phyloP scores from a whole-genome alignment of 2,329 filamentous ascomycete species.

The Cadophora sp. region DNA sequence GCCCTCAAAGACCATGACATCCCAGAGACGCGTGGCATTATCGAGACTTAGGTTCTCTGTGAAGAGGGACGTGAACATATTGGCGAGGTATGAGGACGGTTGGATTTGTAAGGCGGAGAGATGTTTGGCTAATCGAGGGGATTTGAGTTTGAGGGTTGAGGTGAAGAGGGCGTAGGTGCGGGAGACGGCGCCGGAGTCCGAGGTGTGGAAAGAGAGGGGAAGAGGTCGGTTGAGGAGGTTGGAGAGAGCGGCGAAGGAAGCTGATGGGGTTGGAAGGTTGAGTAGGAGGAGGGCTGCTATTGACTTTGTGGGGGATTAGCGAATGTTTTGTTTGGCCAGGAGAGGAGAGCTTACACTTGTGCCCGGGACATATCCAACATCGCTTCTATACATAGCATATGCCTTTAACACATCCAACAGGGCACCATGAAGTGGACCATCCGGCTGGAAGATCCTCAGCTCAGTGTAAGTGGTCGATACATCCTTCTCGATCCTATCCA shows the following conservation, averaged over 20 bases:
- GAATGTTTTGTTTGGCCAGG: constrained; percentile 20
- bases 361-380: constrained; percentile 78
- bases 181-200: constrained; percentile 71
- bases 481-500: constrained; percentile 68
- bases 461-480: constrained; percentile 73
- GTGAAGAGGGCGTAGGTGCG: constrained; percentile 74
- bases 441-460: constrained; percentile 67
- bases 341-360: constrained; percentile 68
- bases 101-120: constrained; percentile 58
- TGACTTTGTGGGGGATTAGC: constrained; percentile 53
- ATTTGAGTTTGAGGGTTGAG: constrained; percentile 69
- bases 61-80: constrained; percentile 70
- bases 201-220: constrained; percentile 76
- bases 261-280: constrained; percentile 67
- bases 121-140: constrained; percentile 67
- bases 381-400: constrained; percentile 82
- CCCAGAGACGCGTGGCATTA: constrained; percentile 76
- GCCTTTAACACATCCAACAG: constrained; percentile 78
- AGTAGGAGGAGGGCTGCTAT: constrained; percentile 77
- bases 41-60: constrained; percentile 70
- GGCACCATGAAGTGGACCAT: constrained; percentile 66
- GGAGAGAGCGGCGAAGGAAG: constrained; percentile 74
- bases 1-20: constrained; percentile 83
- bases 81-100: constrained; percentile 60
- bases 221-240: constrained; percentile 80